A percentile compares a stretch with the other conserved stretches of the same genome.
These are phyloP conservation scores for Vitis cinerea DNA, from an alignment of 164 flowering plant genomes.

Conservation along the genomic window DNA sequence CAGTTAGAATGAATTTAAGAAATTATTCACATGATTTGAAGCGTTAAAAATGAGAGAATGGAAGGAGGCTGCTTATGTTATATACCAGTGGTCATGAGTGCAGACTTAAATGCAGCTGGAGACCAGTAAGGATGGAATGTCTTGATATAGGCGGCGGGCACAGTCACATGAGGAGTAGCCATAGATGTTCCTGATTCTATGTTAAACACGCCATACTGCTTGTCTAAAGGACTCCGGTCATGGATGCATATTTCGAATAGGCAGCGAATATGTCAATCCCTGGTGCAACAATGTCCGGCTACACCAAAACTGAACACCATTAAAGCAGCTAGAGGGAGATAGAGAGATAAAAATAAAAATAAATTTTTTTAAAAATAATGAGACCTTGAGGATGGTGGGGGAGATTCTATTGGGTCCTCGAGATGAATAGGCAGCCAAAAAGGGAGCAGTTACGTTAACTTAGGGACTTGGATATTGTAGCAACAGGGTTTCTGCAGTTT, in stretches of 20 bases:
- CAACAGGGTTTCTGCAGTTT: background rate
- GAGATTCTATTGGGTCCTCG: background rate
- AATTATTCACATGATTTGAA: no score
- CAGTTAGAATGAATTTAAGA: no score
- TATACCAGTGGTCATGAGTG: no score
- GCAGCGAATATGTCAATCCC: background rate
- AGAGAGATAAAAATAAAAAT: no score
- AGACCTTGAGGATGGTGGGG: background rate
- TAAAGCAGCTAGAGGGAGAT: background rate
- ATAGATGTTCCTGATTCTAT: background rate
- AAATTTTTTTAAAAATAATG: no score
- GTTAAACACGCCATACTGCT: background rate
- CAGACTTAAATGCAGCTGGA: background rate
- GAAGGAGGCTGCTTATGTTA: no score
- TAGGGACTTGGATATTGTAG: background rate
- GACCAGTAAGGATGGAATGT: background rate
- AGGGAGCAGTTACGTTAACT: background rate
- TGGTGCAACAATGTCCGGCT: background rate
- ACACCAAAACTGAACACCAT: background rate
- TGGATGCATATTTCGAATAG: background rate
- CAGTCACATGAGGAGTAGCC: background rate
- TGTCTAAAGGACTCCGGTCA: background rate
- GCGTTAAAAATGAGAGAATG: no score
- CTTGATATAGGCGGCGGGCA: background rate
- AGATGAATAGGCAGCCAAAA: background rate